Evolutionary conservation across 108 stramenopile genomes (phyloP), one percentile per base, ranked within the genome.

Genomic region (Epipyxis sp.): DNA sequence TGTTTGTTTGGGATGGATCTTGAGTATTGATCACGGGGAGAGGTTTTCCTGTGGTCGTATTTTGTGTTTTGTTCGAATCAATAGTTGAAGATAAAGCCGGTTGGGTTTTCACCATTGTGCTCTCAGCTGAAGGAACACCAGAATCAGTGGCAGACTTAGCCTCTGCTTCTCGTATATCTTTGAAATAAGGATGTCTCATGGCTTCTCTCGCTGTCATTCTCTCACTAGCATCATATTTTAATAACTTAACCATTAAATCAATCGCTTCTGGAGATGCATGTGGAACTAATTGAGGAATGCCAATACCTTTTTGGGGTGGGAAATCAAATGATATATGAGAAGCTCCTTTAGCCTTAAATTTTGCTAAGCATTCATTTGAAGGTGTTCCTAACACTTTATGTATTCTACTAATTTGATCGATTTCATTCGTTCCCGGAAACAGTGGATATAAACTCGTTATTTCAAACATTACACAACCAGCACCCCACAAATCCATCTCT

Each of bases 401-500:
- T 29, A 92, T 90, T 6, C 91, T 78, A 43, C 69, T 86, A 65
- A 93, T 89, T 80, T 92, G 91, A 41, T 93, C 92, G 3, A 83
- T 59, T 59, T 93, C 92, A 50, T 93, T 87, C 16, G 86, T 76
- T 10, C 91, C 92, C 3, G 91, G 91, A 77, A 93, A 93, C 13
- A 93, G 76, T 25, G 92, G 92, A 76, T 88, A 92, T 29, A 93
- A 67, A 42, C 88, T 79, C 41, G 89, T 89, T 10, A 93, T 86
- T 81, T 93, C 92, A 78, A 93, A 93, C 42, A 90, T 69, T 0
- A 92, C 90, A 78, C 91, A 93, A 35, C 92, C 91, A 59, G 88
- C 90, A 1, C 89, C 92, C 92, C 92, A 93, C 43, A 92, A 68
- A 42, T 93, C 92, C 92, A 93, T 93, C 46, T 90, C 89, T 6